Evolutionary conservation across 257 asterid species (phyloP), one percentile per base, ranked within the genome.

Genomic region (Solanum sejunctum): DNA sequence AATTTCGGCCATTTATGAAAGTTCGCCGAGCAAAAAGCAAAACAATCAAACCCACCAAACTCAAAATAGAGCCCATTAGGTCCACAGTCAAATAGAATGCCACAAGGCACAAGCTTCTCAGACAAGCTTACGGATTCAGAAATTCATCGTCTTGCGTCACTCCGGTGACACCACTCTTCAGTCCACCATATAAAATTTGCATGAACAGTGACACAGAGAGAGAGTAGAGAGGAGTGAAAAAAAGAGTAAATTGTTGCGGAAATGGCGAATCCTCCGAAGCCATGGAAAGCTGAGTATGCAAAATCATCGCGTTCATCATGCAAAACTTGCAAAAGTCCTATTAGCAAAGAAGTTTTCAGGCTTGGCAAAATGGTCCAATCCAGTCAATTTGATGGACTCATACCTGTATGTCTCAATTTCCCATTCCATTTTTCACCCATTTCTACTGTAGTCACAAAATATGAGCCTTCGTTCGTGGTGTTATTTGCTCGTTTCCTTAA

Each of bases 331-430:
- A 94, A 90, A 90, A 86, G 92, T 45, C 6, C 28, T 72, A 43
- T 72, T 7, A 23, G 8, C 17, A 70, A 70, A 88, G 99, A 97
- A 88, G 86, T 21, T 11, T 90, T 97, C 55, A 90, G 99, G 90
- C 97, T 97, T 47, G 99, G 98, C 2, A 97, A 95, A 86, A 97
- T 97, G 98, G 97, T 97, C 64, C 97, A 95, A 86, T 90, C 98
- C 77, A 84, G 94, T 66, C 96, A 97, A 15, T 94, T 94, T 83
- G 99, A 97, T 88, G 98, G 99, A 52, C 87, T 95, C 86, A 94
- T 97, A 98, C 97, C 98, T 73, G 99, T 97, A 93, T 26, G 85
- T 32, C 16, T 20, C 3, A 9, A 28, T 10, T 32, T 20, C 49
- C 45, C 16, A 52, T 13, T 13, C 73, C 13, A 15, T 32, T 32